Percentiles rank a stretch among this genome's conserved stretches.
Evolutionary conservation across 192 early-diverging fungal species (phyloP).

Genomic region (Mortierella antarctica): DNA sequence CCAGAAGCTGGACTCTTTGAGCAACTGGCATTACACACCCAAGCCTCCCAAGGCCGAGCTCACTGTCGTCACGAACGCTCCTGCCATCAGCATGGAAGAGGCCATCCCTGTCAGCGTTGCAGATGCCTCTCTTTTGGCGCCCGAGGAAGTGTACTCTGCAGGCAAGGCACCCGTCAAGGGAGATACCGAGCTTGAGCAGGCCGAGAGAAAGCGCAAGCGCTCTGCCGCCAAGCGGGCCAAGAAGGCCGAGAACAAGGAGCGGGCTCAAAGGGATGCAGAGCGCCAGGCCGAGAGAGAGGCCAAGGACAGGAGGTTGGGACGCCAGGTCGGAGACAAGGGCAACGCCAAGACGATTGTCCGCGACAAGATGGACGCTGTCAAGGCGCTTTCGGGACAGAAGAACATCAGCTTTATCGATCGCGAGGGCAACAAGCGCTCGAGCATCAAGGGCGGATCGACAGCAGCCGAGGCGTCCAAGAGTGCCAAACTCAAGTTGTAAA

Average conservation of each 20-base stretch:
- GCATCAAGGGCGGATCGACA: constrained; percentile 31
- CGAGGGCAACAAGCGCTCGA: constrained; percentile 54
- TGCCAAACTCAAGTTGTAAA: constrained; percentile 53
- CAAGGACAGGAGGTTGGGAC: constrained; percentile 47
- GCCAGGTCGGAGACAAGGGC: constrained; percentile 51
- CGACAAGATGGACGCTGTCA: constrained; percentile 55
- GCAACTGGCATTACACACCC: constrained; percentile 95
- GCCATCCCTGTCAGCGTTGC: constrained; percentile 89
- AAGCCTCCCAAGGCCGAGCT: constrained; percentile 83
- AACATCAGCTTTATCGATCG: constrained; percentile 54
- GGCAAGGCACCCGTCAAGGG: constrained; percentile 78
- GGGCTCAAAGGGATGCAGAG: constrained; percentile 60
- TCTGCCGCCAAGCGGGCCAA: constrained; percentile 74
- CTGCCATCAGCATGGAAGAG: constrained; percentile 95
- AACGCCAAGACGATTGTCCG: constrained; percentile 54
- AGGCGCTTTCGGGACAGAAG: constrained; percentile 44
- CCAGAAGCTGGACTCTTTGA: constrained; percentile 89
- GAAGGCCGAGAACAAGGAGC: constrained; percentile 72
- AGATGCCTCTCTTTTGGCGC: constrained; percentile 83
- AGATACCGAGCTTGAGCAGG: constrained; percentile 80
- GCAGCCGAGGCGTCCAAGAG: constrained; percentile 25
- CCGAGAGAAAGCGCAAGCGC: constrained; percentile 79
- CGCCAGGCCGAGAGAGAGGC: constrained; percentile 55
- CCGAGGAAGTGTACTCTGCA: constrained; percentile 91
- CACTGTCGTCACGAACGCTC: constrained; percentile 77